Base-by-base conservation (phyloP, 331 rosid species). In the Saraca asoca region DNA sequence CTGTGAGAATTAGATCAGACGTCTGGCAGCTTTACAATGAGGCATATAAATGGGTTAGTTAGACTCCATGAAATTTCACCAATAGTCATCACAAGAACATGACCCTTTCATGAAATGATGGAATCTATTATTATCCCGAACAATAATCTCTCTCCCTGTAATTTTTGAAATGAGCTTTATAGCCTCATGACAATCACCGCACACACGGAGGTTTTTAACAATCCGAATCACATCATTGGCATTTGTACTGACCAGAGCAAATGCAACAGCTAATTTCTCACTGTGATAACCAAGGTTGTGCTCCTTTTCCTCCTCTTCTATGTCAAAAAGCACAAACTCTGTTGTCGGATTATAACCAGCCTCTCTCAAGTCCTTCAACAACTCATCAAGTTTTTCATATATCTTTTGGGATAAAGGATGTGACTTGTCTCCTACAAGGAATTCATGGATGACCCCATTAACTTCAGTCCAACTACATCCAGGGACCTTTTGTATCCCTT, bases 261-360 rank as follows among this genome's bases (percentile, higher is more conserved):
- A 83, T 58, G 88, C 85, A 83, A 83, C 54, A 41, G 88, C 85
- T 61, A 83, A 66, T 66, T 80, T 83, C 69, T 83, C 88, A 63
- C 88, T 83, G 43, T 83, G 88, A 66, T 79, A 77, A 48, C 85
- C 83, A 53, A 80, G 85, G 64, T 70, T 68, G 49, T 71, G 75
- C 51, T 83, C 88, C 66, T 83, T 83, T 74, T 83, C 88, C 77
- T 83, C 85, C 60, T 83, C 85, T 72, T 80, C 83, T 63, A 83
- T 59, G 44, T 83, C 85, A 51, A 80, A 83, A 51, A 80, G 83
- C 42, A 83, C 85, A 71, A 79, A 77, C 55, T 83, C 85, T 48
- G 85, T 83, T 53, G 85, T 80, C 0, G 88, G 85, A 37, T 29
- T 69, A 59, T 83, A 77, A 48, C 88, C 88, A 20, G 59, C 77